Conservation (phyloP, 106 monocot genomes). For the Xerophyta viscosa region DNA sequence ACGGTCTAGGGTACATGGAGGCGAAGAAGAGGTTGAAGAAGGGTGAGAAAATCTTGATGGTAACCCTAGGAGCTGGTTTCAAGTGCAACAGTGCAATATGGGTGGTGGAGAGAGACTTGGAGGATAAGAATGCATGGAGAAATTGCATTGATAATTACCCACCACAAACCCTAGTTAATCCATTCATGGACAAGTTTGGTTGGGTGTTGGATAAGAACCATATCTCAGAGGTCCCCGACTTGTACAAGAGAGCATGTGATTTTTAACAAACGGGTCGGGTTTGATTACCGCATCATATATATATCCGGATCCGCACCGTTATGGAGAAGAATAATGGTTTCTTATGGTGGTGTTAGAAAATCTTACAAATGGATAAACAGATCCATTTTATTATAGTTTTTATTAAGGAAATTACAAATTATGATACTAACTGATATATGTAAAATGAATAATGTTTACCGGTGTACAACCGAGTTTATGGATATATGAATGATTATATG, state of each 20-base stretch:
- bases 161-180: constrained; percentile 35
- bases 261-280: background rate
- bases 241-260: background rate
- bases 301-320: too few relatives aligned
- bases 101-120: constrained; percentile 47
- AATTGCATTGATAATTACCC: constrained; percentile 72
- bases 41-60: constrained; percentile 58
- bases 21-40: constrained; percentile 59
- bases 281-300: too few relatives aligned
- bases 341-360: too few relatives aligned
- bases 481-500: too few relatives aligned
- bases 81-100: constrained; percentile 74
- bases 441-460: too few relatives aligned
- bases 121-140: constrained; percentile 48
- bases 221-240: background rate
- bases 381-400: too few relatives aligned
- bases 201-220: constrained; percentile 22
- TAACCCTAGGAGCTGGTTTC: constrained; percentile 68
- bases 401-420: too few relatives aligned
- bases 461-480: too few relatives aligned
- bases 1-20: constrained; percentile 84
- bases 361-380: too few relatives aligned
- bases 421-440: too few relatives aligned
- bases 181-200: constrained; percentile 17
- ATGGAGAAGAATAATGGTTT: too few relatives aligned